Conservation (phyloP, 2,329 filamentous ascomycete species). For the Fusarium lateritium region DNA sequence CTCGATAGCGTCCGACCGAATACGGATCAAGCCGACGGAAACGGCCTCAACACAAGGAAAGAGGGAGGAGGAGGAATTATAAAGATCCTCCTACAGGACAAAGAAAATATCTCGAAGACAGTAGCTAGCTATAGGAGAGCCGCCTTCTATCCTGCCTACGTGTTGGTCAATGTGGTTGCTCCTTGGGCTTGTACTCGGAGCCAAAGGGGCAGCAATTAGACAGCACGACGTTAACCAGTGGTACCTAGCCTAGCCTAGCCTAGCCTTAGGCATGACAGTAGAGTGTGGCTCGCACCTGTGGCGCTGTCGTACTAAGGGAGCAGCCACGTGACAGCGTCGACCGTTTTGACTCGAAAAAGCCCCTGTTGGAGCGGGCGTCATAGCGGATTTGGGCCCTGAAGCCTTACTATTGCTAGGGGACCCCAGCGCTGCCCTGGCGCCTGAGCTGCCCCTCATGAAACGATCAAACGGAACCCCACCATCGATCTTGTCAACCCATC, state of each 20-base stretch:
- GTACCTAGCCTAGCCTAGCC: not conserved
- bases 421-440: conserved; percentile 8
- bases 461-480: conserved; percentile 34
- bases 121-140: not conserved
- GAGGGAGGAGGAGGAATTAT: not conserved
- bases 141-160: not conserved
- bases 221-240: conserved; percentile 20
- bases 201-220: conserved; percentile 5
- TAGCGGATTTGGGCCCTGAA: conserved; percentile 6
- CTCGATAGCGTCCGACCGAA: conserved; percentile 26
- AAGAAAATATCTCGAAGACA: not conserved
- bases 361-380: conserved; percentile 22
- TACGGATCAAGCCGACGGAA: conserved; percentile 31
- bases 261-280: conserved; percentile 3
- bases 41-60: conserved; percentile 13
- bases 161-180: conserved; percentile 1
- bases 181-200: not conserved
- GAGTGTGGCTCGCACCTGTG: conserved; percentile 14
- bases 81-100: not conserved
- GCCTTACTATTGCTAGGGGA: conserved; percentile 14
- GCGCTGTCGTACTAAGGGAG: not conserved
- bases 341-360: not conserved
- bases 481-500: conserved; percentile 27
- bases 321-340: conserved; percentile 4
- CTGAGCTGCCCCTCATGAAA: conserved; percentile 31